Evolutionary conservation across 2,329 filamentous ascomycete genomes (phyloP).

Genomic region (Balansia obtecta): DNA sequence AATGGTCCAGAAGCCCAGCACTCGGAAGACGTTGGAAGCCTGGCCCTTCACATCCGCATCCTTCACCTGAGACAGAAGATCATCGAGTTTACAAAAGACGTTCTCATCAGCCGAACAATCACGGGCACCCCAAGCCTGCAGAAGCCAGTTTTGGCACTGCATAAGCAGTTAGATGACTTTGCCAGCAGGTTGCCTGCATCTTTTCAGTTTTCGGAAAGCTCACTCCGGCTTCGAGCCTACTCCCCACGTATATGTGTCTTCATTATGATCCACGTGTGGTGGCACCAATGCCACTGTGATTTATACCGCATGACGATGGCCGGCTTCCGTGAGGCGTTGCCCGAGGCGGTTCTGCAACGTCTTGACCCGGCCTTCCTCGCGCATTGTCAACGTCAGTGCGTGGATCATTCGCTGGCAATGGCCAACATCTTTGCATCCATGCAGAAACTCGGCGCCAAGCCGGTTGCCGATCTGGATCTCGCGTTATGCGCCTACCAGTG

Average conservation of each 20-base stretch:
- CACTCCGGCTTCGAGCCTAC: conserved; percentile 41
- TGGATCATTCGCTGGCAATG: conserved; percentile 42
- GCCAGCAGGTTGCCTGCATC: conserved; percentile 40
- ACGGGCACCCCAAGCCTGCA: conserved; percentile 29
- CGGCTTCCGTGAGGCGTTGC: conserved; percentile 38
- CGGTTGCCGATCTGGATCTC: conserved; percentile 42
- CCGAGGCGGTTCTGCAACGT: conserved; percentile 28
- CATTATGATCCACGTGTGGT: conserved; percentile 48
- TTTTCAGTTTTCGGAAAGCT: conserved; percentile 45
- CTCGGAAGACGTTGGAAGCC: conserved; percentile 40
- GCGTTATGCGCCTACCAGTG: conserved; percentile 45
- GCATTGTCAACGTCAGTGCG: conserved; percentile 37
- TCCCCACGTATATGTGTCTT: conserved; percentile 45
- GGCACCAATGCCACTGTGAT: conserved; percentile 46
- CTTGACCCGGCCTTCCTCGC: conserved; percentile 36
- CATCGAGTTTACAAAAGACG: conserved; percentile 38
- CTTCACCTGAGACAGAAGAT: conserved; percentile 42
- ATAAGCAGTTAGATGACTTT: conserved; percentile 39
- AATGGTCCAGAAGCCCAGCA: conserved; percentile 26
- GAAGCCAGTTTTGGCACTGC: conserved; percentile 30
- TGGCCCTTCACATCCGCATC: conserved; percentile 44
- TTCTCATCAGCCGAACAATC: conserved; percentile 22
- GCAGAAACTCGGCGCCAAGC: conserved; percentile 37
- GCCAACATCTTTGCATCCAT: conserved; percentile 41
- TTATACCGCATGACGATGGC: conserved; percentile 40